These are phyloP conservation scores for Carex scoparia DNA, from an alignment of 176 grass and related monocot species.

Conservation along the genomic window DNA sequence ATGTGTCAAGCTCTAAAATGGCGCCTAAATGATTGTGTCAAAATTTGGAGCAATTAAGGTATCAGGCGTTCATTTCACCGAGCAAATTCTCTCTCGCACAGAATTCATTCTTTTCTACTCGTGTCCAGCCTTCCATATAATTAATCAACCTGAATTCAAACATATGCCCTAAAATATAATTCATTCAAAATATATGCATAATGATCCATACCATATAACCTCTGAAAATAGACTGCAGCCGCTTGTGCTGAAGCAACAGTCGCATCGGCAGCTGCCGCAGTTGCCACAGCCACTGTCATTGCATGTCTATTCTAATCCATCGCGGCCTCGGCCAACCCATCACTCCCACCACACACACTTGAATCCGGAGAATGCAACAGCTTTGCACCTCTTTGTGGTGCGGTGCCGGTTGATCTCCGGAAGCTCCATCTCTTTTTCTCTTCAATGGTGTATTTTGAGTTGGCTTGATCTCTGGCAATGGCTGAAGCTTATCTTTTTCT, in stretches of 20 bases:
- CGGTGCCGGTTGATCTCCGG: slow-evolving; percentile 22
- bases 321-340: slow-evolving; percentile 6
- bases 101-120: neutral
- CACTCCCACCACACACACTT: neutral
- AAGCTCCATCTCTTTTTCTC: slow-evolving; percentile 86
- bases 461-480: neutral
- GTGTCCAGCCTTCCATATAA: neutral
- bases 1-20: neutral
- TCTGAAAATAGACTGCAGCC: slow-evolving; percentile 67
- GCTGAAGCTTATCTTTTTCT: slow-evolving; percentile 13
- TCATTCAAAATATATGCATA: neutral
- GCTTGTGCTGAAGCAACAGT: slow-evolving; percentile 55
- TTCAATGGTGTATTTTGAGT: neutral
- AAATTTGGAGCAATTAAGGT: neutral
- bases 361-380: neutral
- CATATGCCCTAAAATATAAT: neutral
- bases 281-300: slow-evolving; percentile 46
- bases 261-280: slow-evolving; percentile 43
- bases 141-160: neutral
- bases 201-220: slow-evolving; percentile 58
- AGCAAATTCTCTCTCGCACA: neutral
- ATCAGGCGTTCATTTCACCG: neutral
- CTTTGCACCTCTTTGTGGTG: neutral
- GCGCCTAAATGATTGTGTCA: neutral
- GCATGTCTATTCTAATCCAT: slow-evolving; percentile 60